phyloP scores from a whole-genome alignment of 2,329 filamentous ascomycete species.

The Coccinonectria pachysandricola region DNA sequence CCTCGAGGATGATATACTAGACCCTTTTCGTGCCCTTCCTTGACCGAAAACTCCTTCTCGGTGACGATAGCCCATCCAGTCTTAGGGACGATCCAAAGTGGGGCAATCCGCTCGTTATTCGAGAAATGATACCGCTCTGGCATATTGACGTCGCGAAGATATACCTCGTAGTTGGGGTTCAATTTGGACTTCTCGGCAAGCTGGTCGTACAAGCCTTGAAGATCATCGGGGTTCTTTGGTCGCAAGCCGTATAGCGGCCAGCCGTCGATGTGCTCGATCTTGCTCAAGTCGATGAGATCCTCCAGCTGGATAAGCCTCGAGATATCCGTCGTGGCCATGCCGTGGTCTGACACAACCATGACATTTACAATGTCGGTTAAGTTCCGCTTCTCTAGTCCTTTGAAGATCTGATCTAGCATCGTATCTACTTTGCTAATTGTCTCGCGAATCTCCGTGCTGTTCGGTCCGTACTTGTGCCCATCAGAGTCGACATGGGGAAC shows the following conservation, averaged over 20 bases:
- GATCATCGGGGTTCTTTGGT: constrained; percentile 57
- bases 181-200: constrained; percentile 45
- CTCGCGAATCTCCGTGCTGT: constrained; percentile 77
- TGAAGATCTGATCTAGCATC: constrained; percentile 70
- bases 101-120: constrained; percentile 80
- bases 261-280: constrained; percentile 79
- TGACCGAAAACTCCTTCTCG: constrained; percentile 65
- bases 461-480: constrained; percentile 83
- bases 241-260: constrained; percentile 90
- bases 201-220: constrained; percentile 57
- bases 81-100: constrained; percentile 87
- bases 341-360: constrained; percentile 93
- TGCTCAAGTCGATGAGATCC: constrained; percentile 66
- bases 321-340: constrained; percentile 88
- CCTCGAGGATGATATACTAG: constrained; percentile 69
- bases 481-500: constrained; percentile 85
- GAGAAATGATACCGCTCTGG: constrained; percentile 86
- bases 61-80: constrained; percentile 87
- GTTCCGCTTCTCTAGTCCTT: constrained; percentile 69
- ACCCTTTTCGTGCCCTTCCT: constrained; percentile 51
- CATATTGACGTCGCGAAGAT: constrained; percentile 80
- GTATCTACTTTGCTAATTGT: constrained; percentile 73
- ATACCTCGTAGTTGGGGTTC: constrained; percentile 71
- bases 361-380: constrained; percentile 85
- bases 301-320: constrained; percentile 79